Conservation (phyloP, 495 filamentous ascomycete species). For the Amniculicola lignicola region DNA sequence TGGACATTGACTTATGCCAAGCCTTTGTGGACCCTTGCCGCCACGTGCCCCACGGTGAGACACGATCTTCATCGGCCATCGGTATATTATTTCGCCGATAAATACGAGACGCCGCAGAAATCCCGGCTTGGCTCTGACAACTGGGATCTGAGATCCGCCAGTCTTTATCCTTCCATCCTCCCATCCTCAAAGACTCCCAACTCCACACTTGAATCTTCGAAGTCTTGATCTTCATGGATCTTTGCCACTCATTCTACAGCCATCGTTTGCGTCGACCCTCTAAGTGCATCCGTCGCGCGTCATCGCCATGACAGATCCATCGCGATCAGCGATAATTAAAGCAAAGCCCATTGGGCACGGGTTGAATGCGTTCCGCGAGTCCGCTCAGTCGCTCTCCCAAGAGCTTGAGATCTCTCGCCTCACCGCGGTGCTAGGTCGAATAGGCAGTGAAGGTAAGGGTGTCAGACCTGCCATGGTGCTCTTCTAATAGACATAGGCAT, state of each 20-base stretch:
- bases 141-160: too few species aligned
- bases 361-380: constrained; percentile 21
- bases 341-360: constrained; percentile 24
- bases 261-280: constrained; percentile 6
- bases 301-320: constrained; percentile 25
- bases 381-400: constrained; percentile 13
- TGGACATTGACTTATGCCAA: too few species aligned
- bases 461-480: background rate
- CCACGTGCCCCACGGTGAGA: too few species aligned
- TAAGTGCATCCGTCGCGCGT: constrained; percentile 21
- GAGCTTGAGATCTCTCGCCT: constrained; percentile 6
- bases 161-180: background rate
- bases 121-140: background rate
- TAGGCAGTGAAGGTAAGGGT: constrained; percentile 22
- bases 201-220: background rate
- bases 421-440: constrained; percentile 5
- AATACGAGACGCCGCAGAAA: constrained; percentile 4
- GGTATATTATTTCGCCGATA: constrained; percentile 1
- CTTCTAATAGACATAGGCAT: constrained; percentile 15
- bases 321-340: constrained; percentile 27
- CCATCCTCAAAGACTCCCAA: background rate
- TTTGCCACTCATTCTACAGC: background rate
- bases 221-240: background rate
- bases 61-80: too few species aligned
- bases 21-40: too few species aligned